Base-by-base conservation (phyloP, 306 rosid species). In the Vigna angularis region DNA sequence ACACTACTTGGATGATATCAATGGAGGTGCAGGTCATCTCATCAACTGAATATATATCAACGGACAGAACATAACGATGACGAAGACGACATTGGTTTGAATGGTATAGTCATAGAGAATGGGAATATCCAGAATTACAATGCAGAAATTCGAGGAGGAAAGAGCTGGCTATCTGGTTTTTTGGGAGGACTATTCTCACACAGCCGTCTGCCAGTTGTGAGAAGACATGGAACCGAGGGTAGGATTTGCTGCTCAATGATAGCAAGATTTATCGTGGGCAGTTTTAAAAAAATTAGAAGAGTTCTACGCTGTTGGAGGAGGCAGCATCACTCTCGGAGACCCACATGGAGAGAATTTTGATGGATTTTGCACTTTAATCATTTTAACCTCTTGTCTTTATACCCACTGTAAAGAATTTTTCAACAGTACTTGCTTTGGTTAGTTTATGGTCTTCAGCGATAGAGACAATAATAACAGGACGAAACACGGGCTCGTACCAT, bases 221-320 rank as follows among this genome's bases (percentile, higher is more conserved):
- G 80, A 75, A 79, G 68, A 79, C 74, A 66, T 14, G 74, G 85
- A 76, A 56, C 45, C 47, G 79, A 76, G 66, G 63, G 84, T 40
- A 49, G 79, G 82, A 62, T 83, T 38, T 82, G 84, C 42, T 80
- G 84, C 57, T 52, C 86, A 28, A 72, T 76, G 56, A 52, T 80
- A 63, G 82, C 84, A 61, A 77, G 73, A 59, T 82, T 90, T 70
- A 72, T 90, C 70, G 45, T 88, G 38, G 75, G 56, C 55, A 85
- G 92, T 81, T 83, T 92, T 66, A 87, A 83, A 70, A 92, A 89
- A 78, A 66, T 87, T 64, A 59, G 76, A 70, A 86, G 87, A 76
- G 50, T 86, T 28, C 61, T 89, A 62, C 78, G 70, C 82, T 57
- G 70, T 70, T 90, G 85, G 75, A 75, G 88, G 44, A 85, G 75